Evolutionary conservation across 768 basidiomycete genomes (phyloP), one percentile per base, ranked within the genome.

Genomic region (Melanogaster broomeanus): DNA sequence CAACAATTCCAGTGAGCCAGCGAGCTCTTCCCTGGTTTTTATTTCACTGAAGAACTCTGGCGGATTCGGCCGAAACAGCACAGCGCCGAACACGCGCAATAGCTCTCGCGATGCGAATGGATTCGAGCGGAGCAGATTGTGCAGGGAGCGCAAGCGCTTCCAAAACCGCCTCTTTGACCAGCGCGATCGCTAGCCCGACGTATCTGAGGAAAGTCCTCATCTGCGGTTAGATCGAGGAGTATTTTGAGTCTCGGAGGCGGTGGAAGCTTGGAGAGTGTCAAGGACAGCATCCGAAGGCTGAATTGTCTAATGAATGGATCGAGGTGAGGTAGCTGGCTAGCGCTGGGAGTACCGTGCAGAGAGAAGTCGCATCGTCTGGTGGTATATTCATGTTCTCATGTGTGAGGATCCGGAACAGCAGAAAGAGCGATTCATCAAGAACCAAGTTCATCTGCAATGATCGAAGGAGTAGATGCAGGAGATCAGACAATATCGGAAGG

Each of bases 91-190:
- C 0, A 73, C 71, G 35, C 76, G 75, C 38, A 90, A 57, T 49
- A 90, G 76, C 21, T 74, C 53, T 0, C 80, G 74, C 2, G 84
- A 82, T 0, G 77, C 76, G 49, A 90, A 86, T 1, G 78, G 55
- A 34, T 76, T 77, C 24, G 66, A 58, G 30, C 51, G 35, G n/a
- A 38, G 55, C 55, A 3, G 35, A 46, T 24, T 45, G 38, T 4
- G 56, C 16, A 6, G 64, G 60, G 11, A 70, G 56, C 9, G 78
- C 54, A 2, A 79, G 65, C 0, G 75, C 79, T 43, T 85, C 78
- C 11, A 90, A 64, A 1, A 84, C 69, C 2, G 81, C 79, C 45
- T 90, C 87, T 62, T 85, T 87, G 1, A 89, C 75, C 2, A 90
- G 72, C 0, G 85, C 84, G 0, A 91, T 74, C 0, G 85, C 79